Evolutionary conservation across 2,329 filamentous ascomycete species (phyloP).

Genomic region (Aspergillus eucalypticola): DNA sequence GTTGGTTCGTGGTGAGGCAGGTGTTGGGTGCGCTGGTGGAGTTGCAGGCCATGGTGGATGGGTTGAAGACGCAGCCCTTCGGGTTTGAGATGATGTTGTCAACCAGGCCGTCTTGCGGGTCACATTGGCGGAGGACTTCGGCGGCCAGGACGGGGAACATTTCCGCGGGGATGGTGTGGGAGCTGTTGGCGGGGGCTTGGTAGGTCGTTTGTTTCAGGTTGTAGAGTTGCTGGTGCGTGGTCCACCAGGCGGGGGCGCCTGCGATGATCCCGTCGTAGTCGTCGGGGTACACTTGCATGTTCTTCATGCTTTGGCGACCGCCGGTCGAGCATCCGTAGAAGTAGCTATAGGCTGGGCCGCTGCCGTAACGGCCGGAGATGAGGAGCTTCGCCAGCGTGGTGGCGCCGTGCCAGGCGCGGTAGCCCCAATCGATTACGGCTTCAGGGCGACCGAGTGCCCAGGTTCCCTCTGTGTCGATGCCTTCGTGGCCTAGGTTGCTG

Average conservation of each 20-base stretch:
- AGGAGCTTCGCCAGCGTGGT: neutral
- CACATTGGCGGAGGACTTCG: neutral
- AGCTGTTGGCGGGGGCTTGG: neutral
- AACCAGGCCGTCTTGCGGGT: neutral
- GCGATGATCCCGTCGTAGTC: constrained; percentile 4
- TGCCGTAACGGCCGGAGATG: neutral
- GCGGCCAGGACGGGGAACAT: neutral
- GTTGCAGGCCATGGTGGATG: neutral
- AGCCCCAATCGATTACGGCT: neutral
- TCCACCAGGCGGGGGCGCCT: constrained; percentile 1
- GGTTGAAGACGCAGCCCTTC: neutral
- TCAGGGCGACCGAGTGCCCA: neutral
- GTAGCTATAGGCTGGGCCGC: neutral
- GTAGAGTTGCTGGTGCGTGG: neutral
- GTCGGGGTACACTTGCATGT: neutral
- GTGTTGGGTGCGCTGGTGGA: neutral
- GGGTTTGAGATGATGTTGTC: neutral
- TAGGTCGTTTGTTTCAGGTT: neutral
- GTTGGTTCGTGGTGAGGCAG: neutral
- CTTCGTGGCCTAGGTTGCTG: neutral
- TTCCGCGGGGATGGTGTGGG: neutral
- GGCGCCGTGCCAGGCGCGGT: neutral
- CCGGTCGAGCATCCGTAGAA: constrained; percentile 4
- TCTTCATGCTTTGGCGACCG: constrained; percentile 1
- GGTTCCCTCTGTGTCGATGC: neutral